phyloP scores from a whole-genome alignment of 164 flowering plant species.

The Brasenia schreberi region DNA sequence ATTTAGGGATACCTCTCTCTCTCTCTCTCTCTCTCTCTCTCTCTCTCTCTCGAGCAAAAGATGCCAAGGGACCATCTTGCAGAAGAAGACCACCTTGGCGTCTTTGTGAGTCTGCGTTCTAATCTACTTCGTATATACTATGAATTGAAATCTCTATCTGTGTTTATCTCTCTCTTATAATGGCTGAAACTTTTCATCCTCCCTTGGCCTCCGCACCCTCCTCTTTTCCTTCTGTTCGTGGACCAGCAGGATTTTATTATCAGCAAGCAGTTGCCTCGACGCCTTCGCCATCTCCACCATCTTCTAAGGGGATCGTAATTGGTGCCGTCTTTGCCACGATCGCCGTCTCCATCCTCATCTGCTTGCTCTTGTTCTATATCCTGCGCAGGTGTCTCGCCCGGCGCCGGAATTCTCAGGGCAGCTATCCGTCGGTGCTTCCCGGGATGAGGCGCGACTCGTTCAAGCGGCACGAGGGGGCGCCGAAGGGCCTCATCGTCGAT shows the following conservation, averaged over 20 bases:
- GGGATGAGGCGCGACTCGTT: background rate
- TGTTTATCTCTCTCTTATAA: too few species aligned
- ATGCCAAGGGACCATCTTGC: too few species aligned
- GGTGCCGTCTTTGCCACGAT: background rate
- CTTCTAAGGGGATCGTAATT: background rate
- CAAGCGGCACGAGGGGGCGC: conserved; percentile 22
- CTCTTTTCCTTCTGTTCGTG: background rate
- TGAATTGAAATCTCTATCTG: too few species aligned
- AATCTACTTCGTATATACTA: too few species aligned
- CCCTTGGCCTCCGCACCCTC: background rate
- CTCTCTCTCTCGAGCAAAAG: too few species aligned
- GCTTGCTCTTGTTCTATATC: background rate
- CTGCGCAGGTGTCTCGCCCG: background rate
- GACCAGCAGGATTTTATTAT: background rate
- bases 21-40: too few species aligned
- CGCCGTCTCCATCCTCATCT: background rate
- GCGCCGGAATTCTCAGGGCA: background rate
- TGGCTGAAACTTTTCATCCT: too few species aligned
- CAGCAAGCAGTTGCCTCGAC: too few species aligned
- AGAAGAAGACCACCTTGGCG: too few species aligned
- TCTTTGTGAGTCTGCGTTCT: too few species aligned
- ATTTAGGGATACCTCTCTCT: too few species aligned
- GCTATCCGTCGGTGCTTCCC: background rate
- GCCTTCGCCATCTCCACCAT: too few species aligned
- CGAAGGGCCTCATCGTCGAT: conserved; percentile 67